Evolutionary conservation across 2,329 filamentous ascomycete genomes (phyloP).

Genomic region (Verticillium zaregamsianum): DNA sequence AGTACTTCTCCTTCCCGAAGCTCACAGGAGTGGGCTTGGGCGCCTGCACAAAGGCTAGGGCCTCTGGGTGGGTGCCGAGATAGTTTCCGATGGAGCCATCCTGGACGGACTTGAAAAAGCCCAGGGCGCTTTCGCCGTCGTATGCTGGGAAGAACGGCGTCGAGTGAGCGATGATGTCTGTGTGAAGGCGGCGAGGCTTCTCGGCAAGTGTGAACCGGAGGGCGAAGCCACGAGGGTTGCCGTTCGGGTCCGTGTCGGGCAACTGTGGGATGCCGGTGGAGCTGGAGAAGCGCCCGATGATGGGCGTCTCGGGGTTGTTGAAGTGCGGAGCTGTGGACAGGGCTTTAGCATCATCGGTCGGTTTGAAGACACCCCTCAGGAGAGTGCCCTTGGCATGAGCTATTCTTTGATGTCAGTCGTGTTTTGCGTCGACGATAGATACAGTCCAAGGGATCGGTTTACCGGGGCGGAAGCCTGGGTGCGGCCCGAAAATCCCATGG

Average conservation of each 20-base stretch:
- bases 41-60: constrained; percentile 40
- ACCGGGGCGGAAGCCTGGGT: constrained; percentile 36
- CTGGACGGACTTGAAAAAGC: constrained; percentile 38
- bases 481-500: constrained; percentile 31
- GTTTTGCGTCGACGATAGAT: neutral
- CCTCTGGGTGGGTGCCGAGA: constrained; percentile 39
- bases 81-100: constrained; percentile 33
- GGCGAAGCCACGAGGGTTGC: constrained; percentile 43
- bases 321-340: constrained; percentile 47
- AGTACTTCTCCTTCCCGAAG: constrained; percentile 45
- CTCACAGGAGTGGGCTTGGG: constrained; percentile 45
- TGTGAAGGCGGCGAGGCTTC: constrained; percentile 39
- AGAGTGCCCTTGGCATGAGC: constrained; percentile 52
- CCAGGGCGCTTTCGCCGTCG: constrained; percentile 48
- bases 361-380: constrained; percentile 47
- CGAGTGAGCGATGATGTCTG: constrained; percentile 51
- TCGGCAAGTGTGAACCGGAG: constrained; percentile 41
- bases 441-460: constrained; percentile 1
- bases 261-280: constrained; percentile 46
- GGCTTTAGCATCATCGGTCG: constrained; percentile 33
- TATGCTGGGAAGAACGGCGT: constrained; percentile 43
- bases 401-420: constrained; percentile 15
- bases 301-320: constrained; percentile 34
- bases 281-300: constrained; percentile 47
- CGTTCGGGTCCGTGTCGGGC: constrained; percentile 41